A percentile compares a stretch with the other conserved stretches of the same genome.
Conservation (phyloP, 768 basidiomycete genomes). For the Mycena galericulata region DNA sequence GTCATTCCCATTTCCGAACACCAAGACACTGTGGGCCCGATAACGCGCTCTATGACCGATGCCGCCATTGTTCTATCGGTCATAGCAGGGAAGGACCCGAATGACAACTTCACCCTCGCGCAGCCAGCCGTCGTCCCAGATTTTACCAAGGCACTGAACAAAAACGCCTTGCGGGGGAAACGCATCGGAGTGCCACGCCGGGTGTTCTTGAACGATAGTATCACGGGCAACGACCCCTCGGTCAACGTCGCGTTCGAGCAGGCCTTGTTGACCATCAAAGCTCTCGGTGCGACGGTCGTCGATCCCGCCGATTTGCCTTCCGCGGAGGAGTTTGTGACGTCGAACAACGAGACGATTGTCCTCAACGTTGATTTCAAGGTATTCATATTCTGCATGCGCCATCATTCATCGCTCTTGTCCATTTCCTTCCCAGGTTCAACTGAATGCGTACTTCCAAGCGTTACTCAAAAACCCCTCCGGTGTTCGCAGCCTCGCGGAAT, state of each 20-base stretch:
- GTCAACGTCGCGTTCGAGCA: constrained; percentile 54
- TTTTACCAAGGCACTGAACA: constrained; percentile 64
- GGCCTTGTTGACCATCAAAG: constrained; percentile 51
- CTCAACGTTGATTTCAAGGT: constrained; percentile 72
- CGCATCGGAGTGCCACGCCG: constrained; percentile 66
- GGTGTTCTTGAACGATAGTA: constrained; percentile 49
- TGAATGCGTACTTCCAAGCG: constrained; percentile 60
- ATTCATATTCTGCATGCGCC: neutral
- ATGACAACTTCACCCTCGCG: constrained; percentile 65
- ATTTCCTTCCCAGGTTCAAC: constrained; percentile 54
- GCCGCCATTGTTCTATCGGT: constrained; percentile 67
- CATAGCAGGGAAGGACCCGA: constrained; percentile 66
- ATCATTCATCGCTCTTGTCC: neutral
- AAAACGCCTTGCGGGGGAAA: constrained; percentile 60
- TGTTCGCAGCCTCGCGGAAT: constrained; percentile 65
- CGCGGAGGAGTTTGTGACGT: constrained; percentile 59
- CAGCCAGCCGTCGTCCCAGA: constrained; percentile 67
- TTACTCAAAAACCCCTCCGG: constrained; percentile 66
- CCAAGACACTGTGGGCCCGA: constrained; percentile 71
- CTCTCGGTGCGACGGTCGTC: constrained; percentile 63
- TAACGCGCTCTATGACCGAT: constrained; percentile 65
- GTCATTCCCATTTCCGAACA: constrained; percentile 69
- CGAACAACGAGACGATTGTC: constrained; percentile 68
- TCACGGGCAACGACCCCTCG: constrained; percentile 49
- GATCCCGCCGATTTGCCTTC: constrained; percentile 74